Evolutionary conservation across 371 early-diverging fungal species (phyloP).

Genomic region (Fennellomyces sp.): DNA sequence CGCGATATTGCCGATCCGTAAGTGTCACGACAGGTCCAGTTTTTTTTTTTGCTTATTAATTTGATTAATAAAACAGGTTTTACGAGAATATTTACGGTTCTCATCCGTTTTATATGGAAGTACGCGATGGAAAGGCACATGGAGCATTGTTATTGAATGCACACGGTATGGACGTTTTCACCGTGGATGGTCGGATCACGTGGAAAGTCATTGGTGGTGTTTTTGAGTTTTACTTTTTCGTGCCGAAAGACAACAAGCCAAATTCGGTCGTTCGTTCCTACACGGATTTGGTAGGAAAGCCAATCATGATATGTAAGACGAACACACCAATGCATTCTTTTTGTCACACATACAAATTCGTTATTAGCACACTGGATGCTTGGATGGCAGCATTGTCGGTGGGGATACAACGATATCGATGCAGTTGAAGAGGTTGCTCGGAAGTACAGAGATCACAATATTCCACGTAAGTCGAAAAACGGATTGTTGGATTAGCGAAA

Average conservation of each 20-base stretch:
- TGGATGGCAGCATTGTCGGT: constrained; percentile 75
- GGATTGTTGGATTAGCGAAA: neutral
- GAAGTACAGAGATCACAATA: constrained; percentile 46
- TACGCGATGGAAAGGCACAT: constrained; percentile 64
- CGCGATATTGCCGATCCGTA: constrained; percentile 59
- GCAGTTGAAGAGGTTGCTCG: constrained; percentile 55
- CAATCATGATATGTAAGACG: constrained; percentile 36
- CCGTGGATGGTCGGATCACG: constrained; percentile 53
- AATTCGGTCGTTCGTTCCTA: constrained; percentile 66
- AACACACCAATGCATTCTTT: constrained; percentile 48
- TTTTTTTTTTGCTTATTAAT: neutral
- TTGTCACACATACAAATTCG: neutral
- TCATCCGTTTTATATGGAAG: constrained; percentile 75
- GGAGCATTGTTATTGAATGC: constrained; percentile 60
- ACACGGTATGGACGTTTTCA: constrained; percentile 79
- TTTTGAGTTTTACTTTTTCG: constrained; percentile 66
- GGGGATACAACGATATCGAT: constrained; percentile 63
- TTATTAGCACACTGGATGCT: constrained; percentile 39
- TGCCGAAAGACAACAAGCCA: constrained; percentile 51
- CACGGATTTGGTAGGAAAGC: constrained; percentile 70
- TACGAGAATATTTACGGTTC: constrained; percentile 70
- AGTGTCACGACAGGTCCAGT: constrained; percentile 6
- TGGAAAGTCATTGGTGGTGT: constrained; percentile 74
- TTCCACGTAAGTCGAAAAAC: constrained; percentile 59
- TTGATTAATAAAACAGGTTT: constrained; percentile 17